Conservation (phyloP, 2,329 filamentous ascomycete genomes). For the Hymenoscyphus fructigenus region DNA sequence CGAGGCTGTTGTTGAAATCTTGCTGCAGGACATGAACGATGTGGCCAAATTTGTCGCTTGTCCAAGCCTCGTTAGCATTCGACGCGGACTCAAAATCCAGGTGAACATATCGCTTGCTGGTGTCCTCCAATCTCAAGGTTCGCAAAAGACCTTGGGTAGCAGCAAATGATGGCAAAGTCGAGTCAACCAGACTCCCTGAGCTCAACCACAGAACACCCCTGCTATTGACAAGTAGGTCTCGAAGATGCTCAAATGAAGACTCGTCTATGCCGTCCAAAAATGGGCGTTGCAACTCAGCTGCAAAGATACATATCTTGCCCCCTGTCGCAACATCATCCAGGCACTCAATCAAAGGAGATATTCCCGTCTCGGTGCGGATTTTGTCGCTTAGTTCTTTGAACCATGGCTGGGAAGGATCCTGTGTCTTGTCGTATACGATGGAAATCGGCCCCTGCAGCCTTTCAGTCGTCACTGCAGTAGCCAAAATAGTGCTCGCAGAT, state of each 20-base stretch:
- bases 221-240: background rate
- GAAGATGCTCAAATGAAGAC: background rate
- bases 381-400: background rate
- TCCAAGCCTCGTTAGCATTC: background rate
- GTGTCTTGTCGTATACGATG: background rate
- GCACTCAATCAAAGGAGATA: background rate
- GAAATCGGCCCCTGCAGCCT: background rate
- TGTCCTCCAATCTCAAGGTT: background rate
- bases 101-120: background rate
- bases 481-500: background rate
- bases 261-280: background rate
- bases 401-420: background rate
- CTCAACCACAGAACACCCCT: background rate
- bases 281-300: background rate
- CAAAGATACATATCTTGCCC: background rate
- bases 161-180: background rate
- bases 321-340: background rate
- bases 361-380: background rate
- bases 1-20: background rate
- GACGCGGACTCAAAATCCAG: background rate
- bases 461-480: background rate
- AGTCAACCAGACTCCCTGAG: background rate
- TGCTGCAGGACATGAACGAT: background rate
- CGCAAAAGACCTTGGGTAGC: background rate
- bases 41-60: background rate